Conservation (phyloP, 2,329 filamentous ascomycete species). For the Aspergillus tanneri region DNA sequence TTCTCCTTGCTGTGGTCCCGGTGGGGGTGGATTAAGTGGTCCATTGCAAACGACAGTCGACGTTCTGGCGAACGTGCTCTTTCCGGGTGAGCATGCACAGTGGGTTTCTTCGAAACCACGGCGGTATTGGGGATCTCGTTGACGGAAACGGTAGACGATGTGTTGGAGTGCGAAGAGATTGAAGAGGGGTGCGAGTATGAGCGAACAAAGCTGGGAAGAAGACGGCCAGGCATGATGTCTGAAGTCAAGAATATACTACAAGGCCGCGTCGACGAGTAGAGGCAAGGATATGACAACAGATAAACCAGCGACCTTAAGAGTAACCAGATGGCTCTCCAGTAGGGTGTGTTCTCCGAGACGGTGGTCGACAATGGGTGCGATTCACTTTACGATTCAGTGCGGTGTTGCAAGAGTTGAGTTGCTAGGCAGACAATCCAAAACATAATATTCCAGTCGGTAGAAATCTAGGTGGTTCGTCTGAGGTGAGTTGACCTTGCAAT, state of each 20-base stretch:
- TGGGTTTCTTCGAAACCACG: constrained; percentile 28
- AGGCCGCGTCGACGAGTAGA: too few species aligned
- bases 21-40: constrained; percentile 45
- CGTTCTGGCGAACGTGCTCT: constrained; percentile 40
- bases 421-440: constrained; percentile 17
- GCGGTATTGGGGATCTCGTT: constrained; percentile 33
- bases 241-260: background rate
- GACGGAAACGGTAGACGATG: constrained; percentile 40
- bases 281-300: too few species aligned
- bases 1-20: constrained; percentile 45
- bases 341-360: too few species aligned
- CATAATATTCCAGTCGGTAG: constrained; percentile 20
- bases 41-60: constrained; percentile 45
- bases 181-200: constrained; percentile 32
- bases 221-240: constrained; percentile 41
- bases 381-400: constrained; percentile 24
- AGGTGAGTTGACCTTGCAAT: background rate
- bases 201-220: constrained; percentile 42
- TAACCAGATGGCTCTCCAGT: too few species aligned
- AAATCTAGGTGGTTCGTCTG: background rate
- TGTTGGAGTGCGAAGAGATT: constrained; percentile 32
- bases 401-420: constrained; percentile 25
- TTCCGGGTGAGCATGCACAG: constrained; percentile 24
- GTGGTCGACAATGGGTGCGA: background rate
- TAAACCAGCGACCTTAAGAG: too few species aligned